Evolutionary conservation across 2,329 filamentous ascomycete genomes (phyloP).

Genomic region (Fusarium verrucosum): DNA sequence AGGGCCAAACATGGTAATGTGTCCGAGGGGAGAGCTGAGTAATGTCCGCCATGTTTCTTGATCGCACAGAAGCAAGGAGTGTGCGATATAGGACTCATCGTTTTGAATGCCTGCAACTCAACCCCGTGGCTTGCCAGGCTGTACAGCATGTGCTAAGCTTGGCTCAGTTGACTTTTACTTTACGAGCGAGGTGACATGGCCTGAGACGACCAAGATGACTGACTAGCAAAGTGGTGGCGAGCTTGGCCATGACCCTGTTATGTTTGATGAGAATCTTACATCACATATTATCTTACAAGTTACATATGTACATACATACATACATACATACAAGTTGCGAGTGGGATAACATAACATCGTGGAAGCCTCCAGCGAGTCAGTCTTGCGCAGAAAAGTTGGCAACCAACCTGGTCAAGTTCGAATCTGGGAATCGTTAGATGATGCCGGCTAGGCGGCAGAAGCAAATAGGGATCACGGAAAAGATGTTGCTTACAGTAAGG

Average conservation of each 20-base stretch:
- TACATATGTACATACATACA: too few relatives aligned
- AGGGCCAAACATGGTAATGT: conserved; percentile 24
- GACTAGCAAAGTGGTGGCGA: conserved; percentile 1
- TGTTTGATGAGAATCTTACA: conserved; percentile 2
- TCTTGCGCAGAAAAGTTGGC: conserved; percentile 24
- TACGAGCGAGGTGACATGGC: conserved; percentile 32
- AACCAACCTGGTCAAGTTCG: conserved; percentile 24
- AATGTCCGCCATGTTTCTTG: conserved; percentile 15
- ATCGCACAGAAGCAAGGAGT: conserved; percentile 9
- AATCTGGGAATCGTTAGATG: conserved; percentile 24
- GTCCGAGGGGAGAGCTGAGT: conserved; percentile 14
- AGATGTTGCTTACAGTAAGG: conserved; percentile 26
- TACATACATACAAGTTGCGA: conserved; percentile 1
- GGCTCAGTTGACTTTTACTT: conserved; percentile 12
- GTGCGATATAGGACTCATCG: conserved; percentile 1
- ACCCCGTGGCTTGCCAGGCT: neutral
- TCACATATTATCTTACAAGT: too few relatives aligned
- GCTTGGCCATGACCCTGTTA: conserved; percentile 20
- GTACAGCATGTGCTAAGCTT: conserved; percentile 10
- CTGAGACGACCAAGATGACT: conserved; percentile 19
- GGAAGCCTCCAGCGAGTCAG: conserved; percentile 29
- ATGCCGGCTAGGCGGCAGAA: conserved; percentile 30
- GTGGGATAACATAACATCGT: conserved; percentile 7
- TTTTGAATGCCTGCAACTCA: conserved; percentile 14
- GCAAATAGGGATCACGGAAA: conserved; percentile 31